Evolutionary conservation across 1,284 basidiomycete genomes (phyloP).

Genomic region (Marasmius fiardii): DNA sequence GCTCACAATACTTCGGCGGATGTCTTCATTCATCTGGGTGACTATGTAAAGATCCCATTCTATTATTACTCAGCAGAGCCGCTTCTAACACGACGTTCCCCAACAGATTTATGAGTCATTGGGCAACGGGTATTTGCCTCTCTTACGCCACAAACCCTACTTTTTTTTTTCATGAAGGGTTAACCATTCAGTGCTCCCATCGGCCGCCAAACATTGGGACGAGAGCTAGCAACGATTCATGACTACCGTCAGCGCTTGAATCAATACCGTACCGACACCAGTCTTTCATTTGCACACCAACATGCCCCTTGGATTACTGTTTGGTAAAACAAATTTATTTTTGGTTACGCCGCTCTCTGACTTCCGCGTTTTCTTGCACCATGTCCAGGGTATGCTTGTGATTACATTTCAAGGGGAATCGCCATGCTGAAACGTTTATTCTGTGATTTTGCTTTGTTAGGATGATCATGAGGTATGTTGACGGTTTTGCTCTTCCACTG

Average conservation of each 20-base stretch:
- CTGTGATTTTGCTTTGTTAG: no score
- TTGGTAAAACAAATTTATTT: constrained; percentile 34
- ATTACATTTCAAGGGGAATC: not conserved
- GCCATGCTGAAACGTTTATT: no score
- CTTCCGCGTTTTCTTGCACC: no score
- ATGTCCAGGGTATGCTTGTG: not conserved
- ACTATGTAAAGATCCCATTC: constrained; percentile 42
- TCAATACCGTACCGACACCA: constrained; percentile 57
- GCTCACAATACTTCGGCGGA: constrained; percentile 56
- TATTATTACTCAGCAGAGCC: not conserved
- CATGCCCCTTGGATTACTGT: constrained; percentile 57
- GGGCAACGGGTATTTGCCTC: constrained; percentile 36
- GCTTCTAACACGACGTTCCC: not conserved
- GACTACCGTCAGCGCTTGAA: constrained; percentile 62
- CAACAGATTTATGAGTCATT: constrained; percentile 53
- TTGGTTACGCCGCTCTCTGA: not conserved
- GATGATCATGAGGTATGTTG: constrained; percentile 54
- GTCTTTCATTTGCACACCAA: constrained; percentile 48
- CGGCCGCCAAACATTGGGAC: constrained; percentile 44
- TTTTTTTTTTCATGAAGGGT: not conserved
- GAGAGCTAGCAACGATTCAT: constrained; percentile 57
- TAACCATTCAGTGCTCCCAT: constrained; percentile 36
- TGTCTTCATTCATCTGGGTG: constrained; percentile 62
- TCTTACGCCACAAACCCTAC: not conserved
- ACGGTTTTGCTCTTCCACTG: no score